phyloP scores from a whole-genome alignment of 768 basidiomycete species.

The Podaxis pistillaris region DNA sequence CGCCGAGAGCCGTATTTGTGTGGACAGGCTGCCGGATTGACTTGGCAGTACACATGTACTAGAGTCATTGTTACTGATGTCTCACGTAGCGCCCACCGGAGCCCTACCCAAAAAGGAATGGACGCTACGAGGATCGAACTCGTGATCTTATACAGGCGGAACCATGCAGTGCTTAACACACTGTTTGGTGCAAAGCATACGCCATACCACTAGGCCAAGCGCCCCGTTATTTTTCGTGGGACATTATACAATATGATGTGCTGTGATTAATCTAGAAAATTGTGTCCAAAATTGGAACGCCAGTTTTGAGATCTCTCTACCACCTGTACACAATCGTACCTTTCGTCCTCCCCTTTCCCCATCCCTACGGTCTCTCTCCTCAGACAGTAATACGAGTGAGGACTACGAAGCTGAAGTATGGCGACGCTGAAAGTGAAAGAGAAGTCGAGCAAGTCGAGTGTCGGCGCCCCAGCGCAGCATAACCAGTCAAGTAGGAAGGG shows the following conservation, averaged over 20 bases:
- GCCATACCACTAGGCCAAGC: conserved; percentile 63
- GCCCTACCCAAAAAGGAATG: conserved; percentile 18
- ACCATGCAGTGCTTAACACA: neutral
- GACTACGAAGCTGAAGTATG: conserved; percentile 3
- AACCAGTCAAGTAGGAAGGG: conserved; percentile 81
- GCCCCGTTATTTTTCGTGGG: conserved; percentile 27
- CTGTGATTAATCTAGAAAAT: neutral
- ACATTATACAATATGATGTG: neutral
- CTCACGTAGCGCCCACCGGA: too few species aligned
- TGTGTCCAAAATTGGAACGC: neutral
- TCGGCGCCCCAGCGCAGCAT: conserved; percentile 60
- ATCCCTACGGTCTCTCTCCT: neutral
- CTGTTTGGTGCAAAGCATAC: conserved; percentile 48
- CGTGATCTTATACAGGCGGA: conserved; percentile 52
- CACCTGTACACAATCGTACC: neutral
- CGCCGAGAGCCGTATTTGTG: too few species aligned
- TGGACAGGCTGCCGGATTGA: too few species aligned
- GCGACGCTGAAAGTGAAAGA: conserved; percentile 13
- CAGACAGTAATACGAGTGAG: neutral
- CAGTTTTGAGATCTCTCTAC: neutral
- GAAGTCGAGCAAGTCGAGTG: conserved; percentile 25
- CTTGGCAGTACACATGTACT: too few species aligned
- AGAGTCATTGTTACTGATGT: too few species aligned
- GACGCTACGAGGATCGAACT: conserved; percentile 57
- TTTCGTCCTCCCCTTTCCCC: neutral